phyloP scores from a whole-genome alignment of 306 rosid genomes.

The Hippophae rhamnoides region DNA sequence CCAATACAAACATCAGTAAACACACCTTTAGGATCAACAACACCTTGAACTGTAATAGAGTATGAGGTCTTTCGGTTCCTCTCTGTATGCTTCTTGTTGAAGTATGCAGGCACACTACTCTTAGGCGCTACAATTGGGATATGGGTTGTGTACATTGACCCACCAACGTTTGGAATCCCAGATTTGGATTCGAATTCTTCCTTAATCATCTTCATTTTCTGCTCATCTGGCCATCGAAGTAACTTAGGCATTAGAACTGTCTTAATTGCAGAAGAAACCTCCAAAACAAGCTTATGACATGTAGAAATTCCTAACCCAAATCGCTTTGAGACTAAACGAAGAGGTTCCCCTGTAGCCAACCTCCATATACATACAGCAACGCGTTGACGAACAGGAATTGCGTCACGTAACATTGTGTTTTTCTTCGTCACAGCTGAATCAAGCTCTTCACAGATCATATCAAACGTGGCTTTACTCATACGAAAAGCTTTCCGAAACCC shows the following conservation, averaged over 20 bases:
- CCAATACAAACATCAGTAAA: slow-evolving; percentile 85
- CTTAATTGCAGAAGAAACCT: slow-evolving; percentile 79
- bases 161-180: slow-evolving; percentile 77
- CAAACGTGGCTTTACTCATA: slow-evolving; percentile 74
- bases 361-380: slow-evolving; percentile 94
- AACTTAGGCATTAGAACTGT: slow-evolving; percentile 79
- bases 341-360: slow-evolving; percentile 91
- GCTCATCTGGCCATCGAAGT: slow-evolving; percentile 75
- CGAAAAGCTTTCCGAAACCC: slow-evolving; percentile 76
- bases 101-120: slow-evolving; percentile 76
- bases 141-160: slow-evolving; percentile 88
- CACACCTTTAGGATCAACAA: slow-evolving; percentile 64
- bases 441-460: slow-evolving; percentile 70
- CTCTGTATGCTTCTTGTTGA: slow-evolving; percentile 78
- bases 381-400: slow-evolving; percentile 80
- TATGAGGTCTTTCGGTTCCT: slow-evolving; percentile 87
- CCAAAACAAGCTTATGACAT: slow-evolving; percentile 83
- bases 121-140: slow-evolving; percentile 92
- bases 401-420: slow-evolving; percentile 66
- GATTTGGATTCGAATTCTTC: slow-evolving; percentile 54
- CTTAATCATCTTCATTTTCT: slow-evolving; percentile 32
- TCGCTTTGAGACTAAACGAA: slow-evolving; percentile 63
- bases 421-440: slow-evolving; percentile 78
- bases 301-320: slow-evolving; percentile 93
- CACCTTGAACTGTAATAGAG: slow-evolving; percentile 88